Percentiles rank a stretch among this genome's conserved stretches.
Conservation (phyloP, 495 filamentous ascomycete genomes). For the Penicillium canariense region DNA sequence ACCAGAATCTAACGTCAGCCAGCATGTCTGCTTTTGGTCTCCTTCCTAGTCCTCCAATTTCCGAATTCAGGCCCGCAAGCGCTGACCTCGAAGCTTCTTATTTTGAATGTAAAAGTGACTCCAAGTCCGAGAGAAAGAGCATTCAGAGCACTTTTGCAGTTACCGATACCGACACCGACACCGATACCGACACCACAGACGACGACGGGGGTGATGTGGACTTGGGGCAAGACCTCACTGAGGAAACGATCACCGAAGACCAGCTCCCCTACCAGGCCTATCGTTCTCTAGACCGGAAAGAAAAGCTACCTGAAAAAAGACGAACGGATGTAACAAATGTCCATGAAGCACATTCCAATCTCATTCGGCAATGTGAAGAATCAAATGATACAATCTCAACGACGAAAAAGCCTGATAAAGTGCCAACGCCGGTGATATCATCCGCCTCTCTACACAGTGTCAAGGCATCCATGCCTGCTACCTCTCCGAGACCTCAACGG, state of each 20-base stretch:
- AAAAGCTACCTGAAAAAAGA: conserved; percentile 6
- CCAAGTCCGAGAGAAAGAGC: background rate
- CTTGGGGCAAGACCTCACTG: background rate
- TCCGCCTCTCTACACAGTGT: background rate
- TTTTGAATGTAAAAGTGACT: conserved; percentile 27
- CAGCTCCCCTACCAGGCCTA: conserved; percentile 14
- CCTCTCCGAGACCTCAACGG: conserved; percentile 30
- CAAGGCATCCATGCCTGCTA: conserved; percentile 7
- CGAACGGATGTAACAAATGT: conserved; percentile 32
- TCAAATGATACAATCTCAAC: conserved; percentile 12
- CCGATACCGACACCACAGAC: background rate
- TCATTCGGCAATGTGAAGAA: conserved; percentile 33
- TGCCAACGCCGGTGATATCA: conserved; percentile 4
- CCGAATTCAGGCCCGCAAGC: conserved; percentile 35
- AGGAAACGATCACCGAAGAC: background rate
- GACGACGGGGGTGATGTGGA: background rate
- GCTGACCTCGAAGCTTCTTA: conserved; percentile 32
- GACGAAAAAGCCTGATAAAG: background rate
- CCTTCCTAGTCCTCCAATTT: conserved; percentile 42
- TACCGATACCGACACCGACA: no score
- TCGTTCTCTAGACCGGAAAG: conserved; percentile 12
- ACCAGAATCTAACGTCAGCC: conserved; percentile 36
- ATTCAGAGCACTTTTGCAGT: background rate
- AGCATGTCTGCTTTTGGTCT: conserved; percentile 41
- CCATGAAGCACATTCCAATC: conserved; percentile 39